Evolutionary conservation across 2,329 filamentous ascomycete genomes (phyloP), one percentile per base, ranked within the genome.

Genomic region (Fusarium sp.): DNA sequence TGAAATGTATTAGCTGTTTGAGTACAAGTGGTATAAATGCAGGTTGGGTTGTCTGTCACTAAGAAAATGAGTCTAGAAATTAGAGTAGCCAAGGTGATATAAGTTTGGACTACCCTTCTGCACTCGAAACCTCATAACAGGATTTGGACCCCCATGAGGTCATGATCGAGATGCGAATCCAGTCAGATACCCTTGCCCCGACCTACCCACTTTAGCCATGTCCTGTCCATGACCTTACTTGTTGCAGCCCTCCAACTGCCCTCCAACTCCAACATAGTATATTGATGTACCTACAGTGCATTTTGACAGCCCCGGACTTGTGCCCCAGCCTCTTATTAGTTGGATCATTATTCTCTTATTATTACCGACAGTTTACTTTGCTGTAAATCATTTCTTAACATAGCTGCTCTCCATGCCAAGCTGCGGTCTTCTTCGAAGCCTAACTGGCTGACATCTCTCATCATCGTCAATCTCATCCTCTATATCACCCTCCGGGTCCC

Each of bases 351-450:
- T 34, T 41, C 27, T 16, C 27, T n/a, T 53, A n/a, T 53, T 53
- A 43, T 53, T 53, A 22, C 49, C 22, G 48, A 25, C 24, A 34
- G 27, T 12, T 11, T 32, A 48, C 30, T 34, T 24, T 52, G 12
- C 12, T 41, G 49, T 38, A 53, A 43, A 53, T 53, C 49, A 53
- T n/a, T 53, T 53, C 49, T 53, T 82, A 57, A 85, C 82, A 74
- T 83, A 86, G 27, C 78, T 74, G 71, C 84, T 84, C 48, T 85
- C 82, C 76, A 85, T 79, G 13, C 84, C 84, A 56, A 84, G 74
- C 66, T 82, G 75, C 72, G 80, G 70, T 71, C 78, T 78, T 15
- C 84, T 76, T 52, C 78, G 75, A 47, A 86, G 78, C 69, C 73
- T 76, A 65, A 84, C 73, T 20, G 79, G 76, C 47, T 79, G 77